Base-by-base conservation (phyloP, 805 yeast species). In the Kodamaea laetipori region DNA sequence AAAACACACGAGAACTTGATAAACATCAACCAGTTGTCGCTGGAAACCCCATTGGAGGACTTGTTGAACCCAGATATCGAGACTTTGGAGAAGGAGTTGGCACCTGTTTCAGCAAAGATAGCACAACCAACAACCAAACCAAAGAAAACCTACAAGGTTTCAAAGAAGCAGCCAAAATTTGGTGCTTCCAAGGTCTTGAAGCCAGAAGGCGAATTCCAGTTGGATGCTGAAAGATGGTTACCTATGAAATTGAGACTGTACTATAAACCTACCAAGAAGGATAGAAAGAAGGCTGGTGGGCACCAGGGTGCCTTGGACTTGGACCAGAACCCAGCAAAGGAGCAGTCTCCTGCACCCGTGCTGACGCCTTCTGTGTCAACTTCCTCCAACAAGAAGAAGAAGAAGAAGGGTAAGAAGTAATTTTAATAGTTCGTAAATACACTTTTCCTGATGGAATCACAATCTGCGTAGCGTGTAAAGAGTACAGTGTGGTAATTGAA, bases 221-320 rank as follows among this genome's bases (percentile, higher is more conserved):
- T 78, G 49, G 65, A 82, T 64, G 38, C 57, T 50, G 97, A 90
- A 63, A 83, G 97, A 67, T 90, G 98, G 98, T 64, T 92, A 39
- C 95, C 97, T 16, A 55, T 86, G 74, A 85, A 82, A 59, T 95
- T 90, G 59, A 80, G 98, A 62, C 77, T 90, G 5, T 80, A 82
- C 54, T 90, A 85, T 67, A 87, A 81, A 63, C 87, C 95, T 10
- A 84, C 86, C 58, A 82, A 80, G 69, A 78, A 82, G 51, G 84
- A 80, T 31, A 65, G 60, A 44, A 46, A 46, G 40, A 44, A 46
- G 41, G 18, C 34, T 10, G 48, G 48, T 2, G 51, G 51, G 6
- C 54, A 50, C 30, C 54, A 50, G 30, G 54, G 54, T 7, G 51
- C 54, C 2, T 16, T 48, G n/a, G 54, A 48, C 8, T 26, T 27